Evolutionary conservation across 148 eudicot species (phyloP).

Genomic region (Rhododendron molle): DNA sequence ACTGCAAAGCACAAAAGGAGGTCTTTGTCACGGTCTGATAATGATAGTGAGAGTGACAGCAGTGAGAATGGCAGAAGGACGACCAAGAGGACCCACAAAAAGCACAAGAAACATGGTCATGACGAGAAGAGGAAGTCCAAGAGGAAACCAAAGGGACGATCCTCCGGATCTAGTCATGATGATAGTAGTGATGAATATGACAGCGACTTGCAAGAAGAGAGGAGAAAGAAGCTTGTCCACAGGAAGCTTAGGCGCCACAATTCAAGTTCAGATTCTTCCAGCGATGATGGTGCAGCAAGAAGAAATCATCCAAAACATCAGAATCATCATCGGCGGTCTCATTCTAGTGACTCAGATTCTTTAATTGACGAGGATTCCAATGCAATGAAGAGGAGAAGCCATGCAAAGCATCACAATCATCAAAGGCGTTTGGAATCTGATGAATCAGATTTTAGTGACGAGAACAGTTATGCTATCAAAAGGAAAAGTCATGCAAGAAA

Average conservation of each 20-base stretch:
- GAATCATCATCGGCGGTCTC: constrained; percentile 29
- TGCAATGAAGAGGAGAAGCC: constrained; percentile 18
- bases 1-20: constrained; percentile 55
- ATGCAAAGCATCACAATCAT: constrained; percentile 31
- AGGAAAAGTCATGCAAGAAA: constrained; percentile 26
- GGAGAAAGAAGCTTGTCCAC: constrained; percentile 36
- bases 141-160: constrained; percentile 47
- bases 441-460: constrained; percentile 33
- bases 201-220: constrained; percentile 45
- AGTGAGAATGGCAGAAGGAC: constrained; percentile 38
- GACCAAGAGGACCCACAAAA: constrained; percentile 51
- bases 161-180: constrained; percentile 35
- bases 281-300: constrained; percentile 32
- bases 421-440: constrained; percentile 10
- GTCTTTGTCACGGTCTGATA: constrained; percentile 41
- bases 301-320: constrained; percentile 34
- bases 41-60: constrained; percentile 43
- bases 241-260: constrained; percentile 39
- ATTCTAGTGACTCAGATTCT: constrained; percentile 33
- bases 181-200: constrained; percentile 47
- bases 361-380: constrained; percentile 31
- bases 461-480: constrained; percentile 19
- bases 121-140: constrained; percentile 45
- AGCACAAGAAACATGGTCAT: constrained; percentile 55
- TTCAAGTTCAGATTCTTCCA: constrained; percentile 30